These are phyloP conservation scores for Penicillium alfredii DNA, from an alignment of 495 filamentous ascomycete genomes.

Conservation along the genomic window DNA sequence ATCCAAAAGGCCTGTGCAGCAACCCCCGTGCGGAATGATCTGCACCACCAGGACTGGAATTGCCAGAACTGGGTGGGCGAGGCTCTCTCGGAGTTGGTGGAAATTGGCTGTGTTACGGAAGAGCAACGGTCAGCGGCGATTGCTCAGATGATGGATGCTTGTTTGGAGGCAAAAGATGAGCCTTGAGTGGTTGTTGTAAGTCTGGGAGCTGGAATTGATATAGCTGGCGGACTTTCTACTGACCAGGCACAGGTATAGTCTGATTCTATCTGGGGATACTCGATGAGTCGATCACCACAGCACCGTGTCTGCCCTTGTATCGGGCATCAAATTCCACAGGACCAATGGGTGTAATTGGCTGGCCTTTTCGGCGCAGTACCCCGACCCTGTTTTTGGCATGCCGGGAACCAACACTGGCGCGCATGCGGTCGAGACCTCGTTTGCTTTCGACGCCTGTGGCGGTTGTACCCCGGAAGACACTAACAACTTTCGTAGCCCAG, in stretches of 20 bases:
- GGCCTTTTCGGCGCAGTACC: conserved; percentile 47
- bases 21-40: conserved; percentile 22
- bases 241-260: too few species aligned
- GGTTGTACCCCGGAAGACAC: conserved; percentile 63
- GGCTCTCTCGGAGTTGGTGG: conserved; percentile 20
- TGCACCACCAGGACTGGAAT: conserved; percentile 26
- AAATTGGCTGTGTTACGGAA: conserved; percentile 15
- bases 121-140: conserved; percentile 16
- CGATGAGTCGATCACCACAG: conserved; percentile 62
- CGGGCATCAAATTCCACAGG: conserved; percentile 70
- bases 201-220: too few species aligned
- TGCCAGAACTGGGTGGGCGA: conserved; percentile 34
- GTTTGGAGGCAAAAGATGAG: conserved; percentile 22
- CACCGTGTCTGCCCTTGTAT: conserved; percentile 65
- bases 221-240: too few species aligned
- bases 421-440: conserved; percentile 60
- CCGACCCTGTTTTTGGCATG: conserved; percentile 66
- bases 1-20: conserved; percentile 16
- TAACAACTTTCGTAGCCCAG: conserved; percentile 49
- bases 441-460: conserved; percentile 62
- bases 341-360: conserved; percentile 42
- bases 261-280: too few species aligned
- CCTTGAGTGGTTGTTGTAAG: conserved; percentile 1
- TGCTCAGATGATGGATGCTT: conserved; percentile 25
- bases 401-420: conserved; percentile 55